These are phyloP conservation scores for Hypoxylon subgilvum DNA, from an alignment of 495 filamentous ascomycete species.

Conservation along the genomic window DNA sequence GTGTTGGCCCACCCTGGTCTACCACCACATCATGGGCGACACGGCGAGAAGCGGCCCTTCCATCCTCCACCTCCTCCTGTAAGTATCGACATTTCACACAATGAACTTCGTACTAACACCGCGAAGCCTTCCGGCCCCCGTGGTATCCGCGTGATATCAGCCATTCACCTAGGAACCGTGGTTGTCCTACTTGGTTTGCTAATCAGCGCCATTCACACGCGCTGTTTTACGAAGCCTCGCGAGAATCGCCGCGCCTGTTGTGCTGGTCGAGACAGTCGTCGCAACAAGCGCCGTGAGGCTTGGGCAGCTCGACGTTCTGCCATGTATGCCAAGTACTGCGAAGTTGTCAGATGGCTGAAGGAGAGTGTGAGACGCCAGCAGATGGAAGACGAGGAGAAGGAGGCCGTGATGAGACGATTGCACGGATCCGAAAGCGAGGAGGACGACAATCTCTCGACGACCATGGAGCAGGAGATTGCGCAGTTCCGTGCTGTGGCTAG, in stretches of 20 bases:
- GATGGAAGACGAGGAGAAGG: conserved; percentile 47
- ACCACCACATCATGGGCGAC: conserved; percentile 3
- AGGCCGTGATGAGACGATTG: conserved; percentile 36
- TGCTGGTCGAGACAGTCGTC: conserved; percentile 42
- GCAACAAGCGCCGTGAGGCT: conserved; percentile 36
- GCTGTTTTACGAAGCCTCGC: conserved; percentile 44
- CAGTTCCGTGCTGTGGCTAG: conserved; percentile 54
- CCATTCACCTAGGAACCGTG: conserved; percentile 35
- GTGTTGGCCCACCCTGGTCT: neutral
- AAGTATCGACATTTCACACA: neutral
- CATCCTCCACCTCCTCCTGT: conserved; percentile 14
- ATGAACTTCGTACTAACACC: conserved; percentile 1
- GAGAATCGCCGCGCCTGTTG: conserved; percentile 50
- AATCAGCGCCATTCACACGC: conserved; percentile 41
- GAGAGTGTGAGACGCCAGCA: conserved; percentile 15
- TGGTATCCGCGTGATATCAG: conserved; percentile 7
- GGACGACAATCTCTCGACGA: conserved; percentile 40
- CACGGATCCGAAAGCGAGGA: conserved; percentile 32
- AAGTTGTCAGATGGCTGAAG: conserved; percentile 23
- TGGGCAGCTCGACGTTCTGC: conserved; percentile 11
- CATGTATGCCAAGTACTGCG: conserved; percentile 18
- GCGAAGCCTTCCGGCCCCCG: conserved; percentile 18
- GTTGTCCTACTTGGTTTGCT: conserved; percentile 44
- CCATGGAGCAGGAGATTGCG: conserved; percentile 54
- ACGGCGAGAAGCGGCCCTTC: conserved; percentile 3